These are phyloP conservation scores for Malassezia furfur DNA, from an alignment of 1,284 basidiomycete genomes.

Conservation along the genomic window DNA sequence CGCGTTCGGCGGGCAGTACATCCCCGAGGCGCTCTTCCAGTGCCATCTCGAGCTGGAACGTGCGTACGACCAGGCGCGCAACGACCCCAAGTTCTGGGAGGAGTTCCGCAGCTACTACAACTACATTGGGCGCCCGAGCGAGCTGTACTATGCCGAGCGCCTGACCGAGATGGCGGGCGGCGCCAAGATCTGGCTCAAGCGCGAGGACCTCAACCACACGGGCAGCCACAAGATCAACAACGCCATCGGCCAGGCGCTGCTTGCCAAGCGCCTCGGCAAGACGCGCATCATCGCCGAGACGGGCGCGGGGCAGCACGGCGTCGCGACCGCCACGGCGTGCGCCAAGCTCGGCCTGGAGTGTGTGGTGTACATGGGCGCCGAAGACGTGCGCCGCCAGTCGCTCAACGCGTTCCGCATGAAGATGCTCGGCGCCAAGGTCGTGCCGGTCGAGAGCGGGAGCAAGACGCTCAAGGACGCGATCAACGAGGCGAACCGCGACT, in stretches of 20 bases:
- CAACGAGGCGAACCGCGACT: slow-evolving; percentile 60
- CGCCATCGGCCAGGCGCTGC: slow-evolving; percentile 57
- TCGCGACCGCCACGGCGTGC: slow-evolving; percentile 95
- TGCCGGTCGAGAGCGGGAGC: slow-evolving; percentile 88
- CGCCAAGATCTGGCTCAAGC: slow-evolving; percentile 94
- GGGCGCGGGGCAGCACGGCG: slow-evolving; percentile 95
- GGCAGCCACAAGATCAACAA: slow-evolving; percentile 49
- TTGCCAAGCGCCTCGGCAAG: slow-evolving; percentile 86
- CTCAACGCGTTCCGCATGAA: slow-evolving; percentile 96
- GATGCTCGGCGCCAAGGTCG: slow-evolving; percentile 78
- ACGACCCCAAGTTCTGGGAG: slow-evolving; percentile 82
- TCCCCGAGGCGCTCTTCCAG: slow-evolving; percentile 86
- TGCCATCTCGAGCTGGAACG: slow-evolving; percentile 81
- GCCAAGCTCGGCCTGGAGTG: slow-evolving; percentile 94
- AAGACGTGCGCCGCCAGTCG: slow-evolving; percentile 88
- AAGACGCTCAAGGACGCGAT: slow-evolving; percentile 81
- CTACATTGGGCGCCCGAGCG: slow-evolving; percentile 72
- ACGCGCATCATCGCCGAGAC: slow-evolving; percentile 97
- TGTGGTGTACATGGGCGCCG: slow-evolving; percentile 95
- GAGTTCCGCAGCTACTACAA: slow-evolving; percentile 81
- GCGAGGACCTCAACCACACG: slow-evolving; percentile 68
- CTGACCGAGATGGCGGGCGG: slow-evolving; percentile 69
- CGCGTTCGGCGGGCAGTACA: slow-evolving; percentile 90
- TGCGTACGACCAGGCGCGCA: slow-evolving; percentile 74
- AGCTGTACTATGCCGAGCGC: slow-evolving; percentile 65